phyloP scores from a whole-genome alignment of 495 filamentous ascomycete genomes.

The Xylona heveae region DNA sequence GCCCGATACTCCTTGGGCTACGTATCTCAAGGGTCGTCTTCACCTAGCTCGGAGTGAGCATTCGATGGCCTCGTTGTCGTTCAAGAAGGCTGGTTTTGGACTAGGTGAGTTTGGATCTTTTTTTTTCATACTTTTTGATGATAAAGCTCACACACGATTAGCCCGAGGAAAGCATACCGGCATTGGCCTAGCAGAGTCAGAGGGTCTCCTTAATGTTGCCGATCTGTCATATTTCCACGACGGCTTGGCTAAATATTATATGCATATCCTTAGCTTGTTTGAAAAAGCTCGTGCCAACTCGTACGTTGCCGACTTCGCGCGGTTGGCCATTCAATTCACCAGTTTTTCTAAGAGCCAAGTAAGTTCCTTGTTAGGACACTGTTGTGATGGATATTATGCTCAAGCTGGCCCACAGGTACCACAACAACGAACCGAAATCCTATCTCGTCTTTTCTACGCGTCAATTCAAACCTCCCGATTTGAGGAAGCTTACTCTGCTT shows the following conservation, averaged over 20 bases:
- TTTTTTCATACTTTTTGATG: background rate
- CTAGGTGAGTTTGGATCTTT: slow-evolving; percentile 67
- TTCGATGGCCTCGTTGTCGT: slow-evolving; percentile 49
- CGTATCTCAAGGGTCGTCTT: slow-evolving; percentile 71
- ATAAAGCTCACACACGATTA: slow-evolving; percentile 9
- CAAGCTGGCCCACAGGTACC: slow-evolving; percentile 17
- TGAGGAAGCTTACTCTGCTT: slow-evolving; percentile 59
- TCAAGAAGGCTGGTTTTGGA: slow-evolving; percentile 63
- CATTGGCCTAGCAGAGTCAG: slow-evolving; percentile 11
- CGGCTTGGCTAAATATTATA: slow-evolving; percentile 66
- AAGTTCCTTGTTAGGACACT: slow-evolving; percentile 17
- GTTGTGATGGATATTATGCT: slow-evolving; percentile 18
- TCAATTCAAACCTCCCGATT: slow-evolving; percentile 56
- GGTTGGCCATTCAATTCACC: slow-evolving; percentile 46
- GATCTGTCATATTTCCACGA: slow-evolving; percentile 51
- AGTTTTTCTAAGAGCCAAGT: background rate
- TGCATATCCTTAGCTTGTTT: slow-evolving; percentile 65
- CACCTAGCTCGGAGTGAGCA: slow-evolving; percentile 51
- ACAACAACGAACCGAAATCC: slow-evolving; percentile 36
- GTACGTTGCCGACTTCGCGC: slow-evolving; percentile 67
- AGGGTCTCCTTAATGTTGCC: slow-evolving; percentile 43
- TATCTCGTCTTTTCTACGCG: slow-evolving; percentile 64
- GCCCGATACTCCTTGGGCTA: slow-evolving; percentile 45
- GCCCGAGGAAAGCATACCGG: slow-evolving; percentile 13
- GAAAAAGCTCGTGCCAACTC: slow-evolving; percentile 54